Base-by-base conservation (phyloP, 2,329 filamentous ascomycete species). In the Nothophoma quercina region DNA sequence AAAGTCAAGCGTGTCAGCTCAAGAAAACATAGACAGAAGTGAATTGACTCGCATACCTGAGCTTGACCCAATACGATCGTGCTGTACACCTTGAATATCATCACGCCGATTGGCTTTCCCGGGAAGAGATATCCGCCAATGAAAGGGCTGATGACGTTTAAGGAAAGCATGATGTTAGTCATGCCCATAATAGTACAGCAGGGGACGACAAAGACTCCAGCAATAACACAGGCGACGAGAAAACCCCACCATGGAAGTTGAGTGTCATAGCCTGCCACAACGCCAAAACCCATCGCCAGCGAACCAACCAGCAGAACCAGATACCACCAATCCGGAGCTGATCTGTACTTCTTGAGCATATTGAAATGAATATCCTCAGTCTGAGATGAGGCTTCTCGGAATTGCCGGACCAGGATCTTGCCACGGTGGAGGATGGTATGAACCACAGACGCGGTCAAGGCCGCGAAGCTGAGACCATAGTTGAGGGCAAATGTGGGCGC, bases 231-330 rank as follows among this genome's bases (percentile, higher is more conserved):
- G 2, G 88, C 81, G 5, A 91, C 72, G 35, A 91, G 70, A 61
- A 90, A 90, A 0, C 85, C 84, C 88, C 88, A 91, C 87, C 87
- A 90, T 1, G 81, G 79, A 55, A 90, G 75, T 56, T 89, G 86
- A 3, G 89, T 90, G 0, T 85, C 83, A 63, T 85, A 90, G 42
- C 42, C 42, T 1, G 73, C 79, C 4, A 79, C 67, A 1, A 74
- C 69, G 2, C 78, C 76, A 5, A 75, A 33, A 23, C 42, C 42
- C 42, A 45, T 45, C 8, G 44, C 79, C 1, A 84, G 70, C 0
- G 75, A 77, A 0, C 85, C 68, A 1, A 68, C 81, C n/a, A 84
- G 77, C n/a, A 83, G 71, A 6, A 55, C 56, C 0, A 65, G 62
- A 50, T 85, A 87, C 84, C 84, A 87, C 81, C 81, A 86, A 29